A percentile compares a stretch with the other conserved stretches of the same genome.
Conservation (phyloP, 176 grass and related monocot genomes). For the Canna indica region DNA sequence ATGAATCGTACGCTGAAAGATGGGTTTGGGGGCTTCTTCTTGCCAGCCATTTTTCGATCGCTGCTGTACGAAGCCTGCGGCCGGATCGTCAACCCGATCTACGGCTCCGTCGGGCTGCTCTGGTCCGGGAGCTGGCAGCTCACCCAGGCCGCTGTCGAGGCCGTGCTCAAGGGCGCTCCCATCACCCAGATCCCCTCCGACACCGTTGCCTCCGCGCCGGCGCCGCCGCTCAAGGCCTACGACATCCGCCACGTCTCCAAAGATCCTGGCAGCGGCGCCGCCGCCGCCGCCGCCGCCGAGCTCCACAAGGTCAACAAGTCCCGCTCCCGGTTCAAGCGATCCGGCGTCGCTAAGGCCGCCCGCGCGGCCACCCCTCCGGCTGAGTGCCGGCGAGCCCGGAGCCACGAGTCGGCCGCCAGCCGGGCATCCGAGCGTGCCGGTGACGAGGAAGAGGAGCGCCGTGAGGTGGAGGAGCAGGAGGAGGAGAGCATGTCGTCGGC, state of each 20-base stretch:
- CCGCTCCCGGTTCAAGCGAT: background rate
- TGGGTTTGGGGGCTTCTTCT: background rate
- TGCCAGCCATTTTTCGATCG: background rate
- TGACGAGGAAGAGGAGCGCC: background rate
- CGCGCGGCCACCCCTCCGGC: too few relatives aligned
- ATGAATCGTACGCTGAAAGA: background rate
- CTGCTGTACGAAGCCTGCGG: constrained; percentile 2
- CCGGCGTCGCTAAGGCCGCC: background rate
- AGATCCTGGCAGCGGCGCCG: background rate
- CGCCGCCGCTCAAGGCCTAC: background rate
- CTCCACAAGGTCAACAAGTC: background rate
- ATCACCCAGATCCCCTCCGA: background rate
- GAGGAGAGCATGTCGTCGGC: background rate
- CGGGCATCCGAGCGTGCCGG: background rate
- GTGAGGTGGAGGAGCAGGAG: background rate
- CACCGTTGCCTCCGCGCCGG: background rate
- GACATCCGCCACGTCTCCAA: constrained; percentile 6
- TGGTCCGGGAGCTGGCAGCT: background rate
- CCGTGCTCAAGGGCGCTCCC: constrained; percentile 4
- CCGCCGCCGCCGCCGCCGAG: background rate
- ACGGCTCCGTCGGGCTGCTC: constrained; percentile 9
- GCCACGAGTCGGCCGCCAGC: background rate
- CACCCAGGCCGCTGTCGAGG: constrained; percentile 3
- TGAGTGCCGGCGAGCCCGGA: background rate
- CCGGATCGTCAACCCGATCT: constrained; percentile 3